Percentiles rank a stretch among this genome's conserved stretches.
These are phyloP conservation scores for Phytophthora melonis DNA, from an alignment of 352 stramenopile species.

Conservation along the genomic window DNA sequence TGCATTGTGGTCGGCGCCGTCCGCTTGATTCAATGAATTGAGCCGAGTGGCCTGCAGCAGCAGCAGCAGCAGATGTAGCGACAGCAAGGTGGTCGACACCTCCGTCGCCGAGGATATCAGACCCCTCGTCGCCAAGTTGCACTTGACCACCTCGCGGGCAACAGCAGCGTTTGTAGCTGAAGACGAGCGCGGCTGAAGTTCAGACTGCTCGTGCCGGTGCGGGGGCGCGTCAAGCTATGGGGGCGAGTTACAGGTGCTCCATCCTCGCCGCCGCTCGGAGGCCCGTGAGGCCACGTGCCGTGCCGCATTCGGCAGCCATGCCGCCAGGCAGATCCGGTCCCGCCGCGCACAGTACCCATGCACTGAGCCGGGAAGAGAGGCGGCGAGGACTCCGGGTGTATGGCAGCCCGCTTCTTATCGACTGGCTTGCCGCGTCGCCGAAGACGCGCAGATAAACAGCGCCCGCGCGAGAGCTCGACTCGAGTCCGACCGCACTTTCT, in stretches of 20 bases:
- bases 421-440: conserved; percentile 11
- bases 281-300: conserved; percentile 13
- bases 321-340: conserved; percentile 7
- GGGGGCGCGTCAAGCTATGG: not conserved
- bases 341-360: not conserved
- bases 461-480: conserved; percentile 7
- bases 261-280: not conserved
- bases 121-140: conserved; percentile 26
- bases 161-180: not conserved
- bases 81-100: conserved; percentile 18
- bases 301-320: conserved; percentile 15
- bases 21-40: conserved; percentile 23
- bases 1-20: not conserved
- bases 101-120: conserved; percentile 30
- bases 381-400: not conserved
- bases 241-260: conserved; percentile 7
- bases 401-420: not conserved
- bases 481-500: conserved; percentile 23
- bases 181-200: not conserved
- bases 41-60: too few species aligned
- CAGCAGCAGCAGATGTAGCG: conserved; percentile 4
- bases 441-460: conserved; percentile 15
- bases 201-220: conserved; percentile 2
- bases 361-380: conserved; percentile 26
- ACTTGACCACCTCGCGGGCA: not conserved